Base-by-base conservation (phyloP, 192 early-diverging fungal genomes). In the Umbelopsis isabellina region DNA sequence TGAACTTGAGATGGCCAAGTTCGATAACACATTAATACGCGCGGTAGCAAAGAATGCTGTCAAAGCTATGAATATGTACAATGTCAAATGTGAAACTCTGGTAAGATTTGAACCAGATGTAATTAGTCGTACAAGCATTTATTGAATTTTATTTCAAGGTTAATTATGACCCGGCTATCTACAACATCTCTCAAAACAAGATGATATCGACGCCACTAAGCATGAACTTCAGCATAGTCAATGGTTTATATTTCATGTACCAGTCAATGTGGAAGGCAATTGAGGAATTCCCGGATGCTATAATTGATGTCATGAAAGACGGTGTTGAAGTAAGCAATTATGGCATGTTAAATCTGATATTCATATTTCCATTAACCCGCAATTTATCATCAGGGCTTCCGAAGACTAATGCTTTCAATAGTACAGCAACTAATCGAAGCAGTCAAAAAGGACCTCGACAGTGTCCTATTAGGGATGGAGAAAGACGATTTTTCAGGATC, bases 1-100 rank as follows among this genome's bases (percentile, higher is more conserved):
- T 50, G 90, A 92, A 71, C 70, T 92, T 30, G 87, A 91, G 45
- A 80, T 76, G 25, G 87, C 83, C 3, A 89, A 88, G 68, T 89
- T 92, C 73, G 90, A 91, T 69, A 58, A 75, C 4, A 65, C 77
- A 16, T 67, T 92, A 15, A 22, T 87, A 12, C 73, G 82, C 61
- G 50, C 75, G 15, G 79, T 91, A 0, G 70, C 82, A 8, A 84
- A 84, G 25, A 90, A 91, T 69, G 83, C 77, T 4, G 65, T 72
- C 27, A 89, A 88, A 69, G 83, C 88, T 13, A 51, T 90, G 46
- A 89, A 80, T 55, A 83, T 86, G 82, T 91, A 81, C 76, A 67
- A 79, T 49, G 73, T 72, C 5, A 89, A 90, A 68, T 81, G 82
- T 22, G 87, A 89, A 68, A 72, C 77, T 25, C 51, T 83, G 78